Evolutionary conservation across 108 stramenopile genomes (phyloP).

Genomic region (Halocafeteria seosinensis): DNA sequence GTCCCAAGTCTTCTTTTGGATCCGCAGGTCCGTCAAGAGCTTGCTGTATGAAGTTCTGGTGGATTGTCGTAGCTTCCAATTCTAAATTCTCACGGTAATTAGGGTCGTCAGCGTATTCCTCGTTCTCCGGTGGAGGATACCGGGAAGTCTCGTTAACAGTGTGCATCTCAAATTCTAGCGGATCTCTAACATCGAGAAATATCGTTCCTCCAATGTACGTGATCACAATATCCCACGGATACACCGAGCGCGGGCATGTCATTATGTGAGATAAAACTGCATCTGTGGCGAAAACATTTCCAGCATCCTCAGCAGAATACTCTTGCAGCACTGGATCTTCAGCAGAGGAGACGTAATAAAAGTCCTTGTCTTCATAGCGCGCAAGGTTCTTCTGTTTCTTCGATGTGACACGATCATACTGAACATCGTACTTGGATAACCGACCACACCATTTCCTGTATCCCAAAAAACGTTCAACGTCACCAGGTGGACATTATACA

Average conservation of each 20-base stretch:
- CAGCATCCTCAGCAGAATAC: slow-evolving; percentile 62
- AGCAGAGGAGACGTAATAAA: slow-evolving; percentile 82
- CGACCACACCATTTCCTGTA: slow-evolving; percentile 79
- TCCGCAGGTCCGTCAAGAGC: slow-evolving; percentile 53
- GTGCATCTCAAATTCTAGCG: slow-evolving; percentile 70
- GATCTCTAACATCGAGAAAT: slow-evolving; percentile 91
- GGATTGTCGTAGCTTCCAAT: slow-evolving; percentile 83
- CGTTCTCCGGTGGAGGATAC: slow-evolving; percentile 39
- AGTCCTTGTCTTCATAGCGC: slow-evolving; percentile 60
- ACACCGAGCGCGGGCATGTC: slow-evolving; percentile 76
- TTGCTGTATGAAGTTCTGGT: slow-evolving; percentile 95
- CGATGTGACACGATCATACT: slow-evolving; percentile 59
- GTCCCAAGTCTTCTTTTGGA: slow-evolving; percentile 33
- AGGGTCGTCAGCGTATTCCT: slow-evolving; percentile 53
- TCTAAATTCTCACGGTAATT: slow-evolving; percentile 67
- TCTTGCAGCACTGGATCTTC: slow-evolving; percentile 93
- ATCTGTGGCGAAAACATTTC: slow-evolving; percentile 84
- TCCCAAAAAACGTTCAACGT: too few relatives aligned
- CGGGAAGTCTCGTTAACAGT: slow-evolving; percentile 72
- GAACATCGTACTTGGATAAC: slow-evolving; percentile 74
- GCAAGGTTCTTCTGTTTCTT: slow-evolving; percentile 47
- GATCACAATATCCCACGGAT: slow-evolving; percentile 89
- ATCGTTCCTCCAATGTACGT: slow-evolving; percentile 70
- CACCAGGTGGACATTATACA: too few relatives aligned
- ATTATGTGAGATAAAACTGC: slow-evolving; percentile 81